These are phyloP conservation scores for Leptographium wingfieldii DNA, from an alignment of 2,329 filamentous ascomycete genomes.

Conservation along the genomic window DNA sequence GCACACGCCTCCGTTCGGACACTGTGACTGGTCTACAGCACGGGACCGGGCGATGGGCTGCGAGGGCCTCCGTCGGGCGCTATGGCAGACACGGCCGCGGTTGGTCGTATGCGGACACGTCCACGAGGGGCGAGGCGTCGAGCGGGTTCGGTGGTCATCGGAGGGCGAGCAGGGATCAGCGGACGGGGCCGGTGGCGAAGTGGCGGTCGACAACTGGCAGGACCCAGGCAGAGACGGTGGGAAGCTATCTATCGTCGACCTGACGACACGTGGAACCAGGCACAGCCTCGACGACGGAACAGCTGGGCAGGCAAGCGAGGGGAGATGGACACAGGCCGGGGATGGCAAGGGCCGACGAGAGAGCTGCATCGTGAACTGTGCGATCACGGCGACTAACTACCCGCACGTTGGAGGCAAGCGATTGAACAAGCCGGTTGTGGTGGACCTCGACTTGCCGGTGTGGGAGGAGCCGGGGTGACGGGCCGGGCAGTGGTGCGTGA, in stretches of 20 bases:
- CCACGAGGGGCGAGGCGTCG: conserved; percentile 52
- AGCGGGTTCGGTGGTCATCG: conserved; percentile 48
- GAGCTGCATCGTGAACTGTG: conserved; percentile 71
- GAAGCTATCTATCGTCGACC: conserved; percentile 51
- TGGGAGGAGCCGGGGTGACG: conserved; percentile 20
- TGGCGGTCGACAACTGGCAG: conserved; percentile 14
- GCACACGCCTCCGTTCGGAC: conserved; percentile 51
- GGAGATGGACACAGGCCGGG: neutral
- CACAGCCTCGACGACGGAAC: conserved; percentile 26
- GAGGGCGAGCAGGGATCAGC: conserved; percentile 27
- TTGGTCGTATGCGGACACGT: conserved; percentile 62
- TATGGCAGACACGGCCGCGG: conserved; percentile 49
- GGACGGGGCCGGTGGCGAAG: conserved; percentile 1
- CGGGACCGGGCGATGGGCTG: conserved; percentile 40
- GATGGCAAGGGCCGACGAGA: conserved; percentile 36
- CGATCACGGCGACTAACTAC: conserved; percentile 56
- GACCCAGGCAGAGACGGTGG: conserved; percentile 46
- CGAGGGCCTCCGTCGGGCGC: conserved; percentile 38
- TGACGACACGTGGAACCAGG: conserved; percentile 33
- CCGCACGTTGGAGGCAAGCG: conserved; percentile 48
- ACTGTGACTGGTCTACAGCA: conserved; percentile 38
- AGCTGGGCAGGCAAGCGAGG: conserved; percentile 17
- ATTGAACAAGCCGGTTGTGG: conserved; percentile 71
- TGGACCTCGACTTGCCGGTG: conserved; percentile 62
- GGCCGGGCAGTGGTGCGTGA: neutral